Percentiles rank a stretch among this genome's conserved stretches.
Evolutionary conservation across 2,329 filamentous ascomycete genomes (phyloP).

Genomic region (Trichoderma guizhouense): DNA sequence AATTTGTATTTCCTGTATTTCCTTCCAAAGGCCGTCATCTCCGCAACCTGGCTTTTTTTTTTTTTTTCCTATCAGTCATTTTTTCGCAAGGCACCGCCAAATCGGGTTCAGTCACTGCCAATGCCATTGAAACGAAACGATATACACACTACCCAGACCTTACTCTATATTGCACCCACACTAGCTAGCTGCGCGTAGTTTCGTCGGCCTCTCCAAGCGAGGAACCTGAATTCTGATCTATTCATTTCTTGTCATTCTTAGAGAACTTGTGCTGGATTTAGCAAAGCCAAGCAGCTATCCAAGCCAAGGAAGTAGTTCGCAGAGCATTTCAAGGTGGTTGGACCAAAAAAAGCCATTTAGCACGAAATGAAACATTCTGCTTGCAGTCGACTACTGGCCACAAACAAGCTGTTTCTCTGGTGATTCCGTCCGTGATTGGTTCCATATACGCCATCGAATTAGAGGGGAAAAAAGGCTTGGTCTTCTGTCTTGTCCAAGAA

Average conservation of each 20-base stretch:
- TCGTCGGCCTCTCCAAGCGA: constrained; percentile 1
- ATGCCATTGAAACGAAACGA: not conserved
- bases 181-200: constrained; percentile 5
- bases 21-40: not conserved
- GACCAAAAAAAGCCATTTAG: not conserved
- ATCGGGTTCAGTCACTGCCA: not conserved
- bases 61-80: not conserved
- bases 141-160: no score
- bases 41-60: not conserved
- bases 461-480: not conserved
- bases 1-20: not conserved
- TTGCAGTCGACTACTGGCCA: not conserved
- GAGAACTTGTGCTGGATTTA: not conserved
- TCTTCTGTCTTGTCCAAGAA: not conserved
- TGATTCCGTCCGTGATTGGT: not conserved
- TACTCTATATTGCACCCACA: not conserved
- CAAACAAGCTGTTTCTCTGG: not conserved
- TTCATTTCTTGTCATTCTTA: not conserved
- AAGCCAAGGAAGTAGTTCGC: not conserved
- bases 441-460: not conserved
- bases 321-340: not conserved
- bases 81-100: not conserved
- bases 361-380: not conserved
- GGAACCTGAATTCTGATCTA: not conserved
- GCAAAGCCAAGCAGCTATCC: not conserved